Base-by-base conservation (phyloP, 805 yeast genomes). In the Monosporozyma solicola region DNA sequence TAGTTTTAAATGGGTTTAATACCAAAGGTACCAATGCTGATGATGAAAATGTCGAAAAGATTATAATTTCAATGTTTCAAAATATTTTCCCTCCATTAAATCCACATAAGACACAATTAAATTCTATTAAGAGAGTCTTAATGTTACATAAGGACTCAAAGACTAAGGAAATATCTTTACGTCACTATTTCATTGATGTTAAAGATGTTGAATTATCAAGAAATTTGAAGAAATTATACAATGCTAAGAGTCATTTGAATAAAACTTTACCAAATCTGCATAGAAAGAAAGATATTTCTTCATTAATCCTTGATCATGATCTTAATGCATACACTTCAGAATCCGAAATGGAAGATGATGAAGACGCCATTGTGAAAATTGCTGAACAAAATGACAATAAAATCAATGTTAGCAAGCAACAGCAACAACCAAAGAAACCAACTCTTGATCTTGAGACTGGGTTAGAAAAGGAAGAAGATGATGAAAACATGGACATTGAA, bases 1-100 rank as follows among this genome's bases (percentile, higher is more conserved):
- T 94, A 57, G 98, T 94, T 2, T 75, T 94, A 76, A 92, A 94
- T 69, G 96, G 96, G n/a, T 94, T 94, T 67, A 73, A 74, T 41
- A 54, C 57, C 15, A 52, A 59, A 24, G 62, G 59, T 33, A 50
- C 47, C 20, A 45, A 49, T 3, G 50, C 53, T 11, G 54, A 54
- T 32, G 51, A 49, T 43, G 67, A 57, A 41, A 83, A 84, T 52
- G 84, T 87, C 44, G 98, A 92, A 67, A 87, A 89, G 61, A 76
- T 92, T 56, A 68, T 90, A 53, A 82, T 95, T 32, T 87, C 97
- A 3, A 83, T 90, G 74, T 88, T 94, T 72, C 99, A 94, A 71
- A 90, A 89, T 72, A 82, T 94, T 81, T 88, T 92, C 69, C 99
- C 99, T 6, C 88, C 99, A 22, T 84, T 94, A 59, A 85, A 89